Evolutionary conservation across 805 yeast genomes (phyloP).

Genomic region (Metschnikowia lachancei): DNA sequence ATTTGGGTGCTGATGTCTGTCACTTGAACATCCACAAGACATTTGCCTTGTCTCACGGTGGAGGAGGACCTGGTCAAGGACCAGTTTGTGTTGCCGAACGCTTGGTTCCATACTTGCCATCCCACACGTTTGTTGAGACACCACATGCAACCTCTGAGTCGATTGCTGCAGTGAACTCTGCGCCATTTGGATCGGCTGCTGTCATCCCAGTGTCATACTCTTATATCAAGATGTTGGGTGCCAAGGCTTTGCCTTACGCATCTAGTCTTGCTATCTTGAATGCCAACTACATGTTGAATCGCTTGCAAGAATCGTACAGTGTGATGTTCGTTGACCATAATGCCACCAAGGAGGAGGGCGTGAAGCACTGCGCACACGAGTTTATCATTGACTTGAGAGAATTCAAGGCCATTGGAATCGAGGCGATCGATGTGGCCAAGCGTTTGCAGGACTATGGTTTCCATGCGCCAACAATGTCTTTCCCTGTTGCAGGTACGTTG

Average conservation of each 20-base stretch:
- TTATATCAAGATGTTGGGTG: slow-evolving; percentile 92
- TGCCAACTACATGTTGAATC: slow-evolving; percentile 91
- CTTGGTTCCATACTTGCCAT: slow-evolving; percentile 77
- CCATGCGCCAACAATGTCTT: slow-evolving; percentile 98
- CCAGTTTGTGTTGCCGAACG: slow-evolving; percentile 92
- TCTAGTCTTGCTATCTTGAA: slow-evolving; percentile 88
- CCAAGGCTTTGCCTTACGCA: slow-evolving; percentile 76
- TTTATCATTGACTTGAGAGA: slow-evolving; percentile 89
- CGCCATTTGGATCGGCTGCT: slow-evolving; percentile 94
- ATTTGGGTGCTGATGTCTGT: slow-evolving; percentile 96
- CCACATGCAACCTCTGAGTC: slow-evolving; percentile 48
- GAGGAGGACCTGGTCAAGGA: slow-evolving; percentile 99
- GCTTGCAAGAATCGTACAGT: slow-evolving; percentile 65
- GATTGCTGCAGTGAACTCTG: slow-evolving; percentile 80
- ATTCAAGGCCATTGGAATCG: slow-evolving; percentile 75
- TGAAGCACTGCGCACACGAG: slow-evolving; percentile 91
- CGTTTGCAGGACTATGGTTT: slow-evolving; percentile 97
- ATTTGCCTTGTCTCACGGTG: slow-evolving; percentile 97
- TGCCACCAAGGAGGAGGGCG: slow-evolving; percentile 40
- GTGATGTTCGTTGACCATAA: slow-evolving; percentile 67
- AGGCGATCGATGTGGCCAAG: slow-evolving; percentile 95
- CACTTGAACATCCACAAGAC: slow-evolving; percentile 96
- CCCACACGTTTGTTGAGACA: slow-evolving; percentile 60
- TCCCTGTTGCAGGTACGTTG: slow-evolving; percentile 96
- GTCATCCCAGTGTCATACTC: slow-evolving; percentile 92